A percentile compares a stretch with the other conserved stretches of the same genome.
Evolutionary conservation across 495 filamentous ascomycete genomes (phyloP).

Genomic region (Trichodelitschia bisporula): DNA sequence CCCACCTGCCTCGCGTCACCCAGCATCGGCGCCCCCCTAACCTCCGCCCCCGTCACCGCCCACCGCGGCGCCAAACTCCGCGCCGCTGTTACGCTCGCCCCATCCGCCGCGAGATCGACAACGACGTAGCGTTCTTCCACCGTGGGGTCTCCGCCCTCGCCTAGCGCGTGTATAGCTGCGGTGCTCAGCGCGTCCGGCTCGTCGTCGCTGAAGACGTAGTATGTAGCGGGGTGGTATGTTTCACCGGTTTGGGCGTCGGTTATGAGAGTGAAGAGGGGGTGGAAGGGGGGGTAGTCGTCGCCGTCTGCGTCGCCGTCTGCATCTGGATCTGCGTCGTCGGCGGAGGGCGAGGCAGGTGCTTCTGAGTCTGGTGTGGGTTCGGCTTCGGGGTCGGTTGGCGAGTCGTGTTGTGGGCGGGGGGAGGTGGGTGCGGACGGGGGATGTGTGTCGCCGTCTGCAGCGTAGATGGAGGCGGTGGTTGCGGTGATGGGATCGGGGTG

Average conservation of each 20-base stretch:
- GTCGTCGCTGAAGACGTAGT: slow-evolving; percentile 47
- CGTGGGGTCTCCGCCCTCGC: slow-evolving; percentile 4
- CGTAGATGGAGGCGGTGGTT: no score
- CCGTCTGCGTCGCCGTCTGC: no score
- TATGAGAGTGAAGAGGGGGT: slow-evolving; percentile 41
- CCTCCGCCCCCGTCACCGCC: slow-evolving; percentile 10
- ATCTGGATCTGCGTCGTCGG: no score
- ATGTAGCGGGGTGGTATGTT: slow-evolving; percentile 53
- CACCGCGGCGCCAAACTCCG: slow-evolving; percentile 13
- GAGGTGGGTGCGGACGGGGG: no score
- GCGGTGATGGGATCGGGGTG: no score
- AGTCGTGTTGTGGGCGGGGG: no score
- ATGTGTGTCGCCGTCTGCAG: no score
- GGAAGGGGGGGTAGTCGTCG: no score
- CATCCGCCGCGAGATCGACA: slow-evolving; percentile 14
- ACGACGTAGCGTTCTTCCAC: slow-evolving; percentile 15
- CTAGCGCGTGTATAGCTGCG: slow-evolving; percentile 11
- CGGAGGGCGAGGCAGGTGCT: no score
- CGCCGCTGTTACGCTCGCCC: slow-evolving; percentile 11
- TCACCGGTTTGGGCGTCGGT: slow-evolving; percentile 27
- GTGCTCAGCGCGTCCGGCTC: slow-evolving; percentile 14
- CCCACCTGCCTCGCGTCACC: no score
- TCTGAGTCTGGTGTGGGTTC: no score
- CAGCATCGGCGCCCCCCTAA: slow-evolving; percentile 13
- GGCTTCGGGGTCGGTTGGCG: no score